A percentile compares a stretch with the other conserved stretches of the same genome.
Evolutionary conservation across 768 basidiomycete genomes (phyloP).

Genomic region (Kwoniella bestiolae): DNA sequence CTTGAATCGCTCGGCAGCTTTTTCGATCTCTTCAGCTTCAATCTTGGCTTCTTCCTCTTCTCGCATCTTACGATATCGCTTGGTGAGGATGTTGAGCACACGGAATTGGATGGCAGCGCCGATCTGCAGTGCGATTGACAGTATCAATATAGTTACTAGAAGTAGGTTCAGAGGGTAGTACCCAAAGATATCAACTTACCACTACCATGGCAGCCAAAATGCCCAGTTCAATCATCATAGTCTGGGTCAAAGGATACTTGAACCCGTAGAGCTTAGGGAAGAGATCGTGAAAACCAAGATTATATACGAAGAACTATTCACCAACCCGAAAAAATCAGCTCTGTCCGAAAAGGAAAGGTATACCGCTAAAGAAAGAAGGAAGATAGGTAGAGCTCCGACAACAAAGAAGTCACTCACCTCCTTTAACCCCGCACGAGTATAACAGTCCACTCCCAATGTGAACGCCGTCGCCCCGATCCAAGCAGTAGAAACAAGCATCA

Average conservation of each 20-base stretch:
- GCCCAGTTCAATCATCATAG: slow-evolving; percentile 91
- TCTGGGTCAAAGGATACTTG: slow-evolving; percentile 80
- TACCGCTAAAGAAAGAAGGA: neutral
- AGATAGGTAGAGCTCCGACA: neutral
- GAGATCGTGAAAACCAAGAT: slow-evolving; percentile 78
- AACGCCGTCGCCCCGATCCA: slow-evolving; percentile 84
- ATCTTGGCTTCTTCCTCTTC: slow-evolving; percentile 69
- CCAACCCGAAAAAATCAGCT: neutral
- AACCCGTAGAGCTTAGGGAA: slow-evolving; percentile 76
- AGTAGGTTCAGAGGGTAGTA: too few relatives aligned
- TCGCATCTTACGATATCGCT: slow-evolving; percentile 76
- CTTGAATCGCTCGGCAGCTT: slow-evolving; percentile 72
- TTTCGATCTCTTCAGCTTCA: slow-evolving; percentile 75
- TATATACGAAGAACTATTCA: slow-evolving; percentile 89
- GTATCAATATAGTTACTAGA: too few relatives aligned
- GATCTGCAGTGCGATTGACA: too few relatives aligned
- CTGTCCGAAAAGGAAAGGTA: neutral
- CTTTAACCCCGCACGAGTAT: slow-evolving; percentile 86
- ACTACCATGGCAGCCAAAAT: slow-evolving; percentile 80
- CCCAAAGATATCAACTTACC: too few relatives aligned
- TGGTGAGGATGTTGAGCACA: slow-evolving; percentile 71
- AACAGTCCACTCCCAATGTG: slow-evolving; percentile 92
- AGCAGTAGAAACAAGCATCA: slow-evolving; percentile 82
- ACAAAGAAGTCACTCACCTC: slow-evolving; percentile 65
- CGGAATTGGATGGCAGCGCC: slow-evolving; percentile 88